These are phyloP conservation scores for Juncus effusus DNA, from an alignment of 176 grass and related monocot species.

Conservation along the genomic window DNA sequence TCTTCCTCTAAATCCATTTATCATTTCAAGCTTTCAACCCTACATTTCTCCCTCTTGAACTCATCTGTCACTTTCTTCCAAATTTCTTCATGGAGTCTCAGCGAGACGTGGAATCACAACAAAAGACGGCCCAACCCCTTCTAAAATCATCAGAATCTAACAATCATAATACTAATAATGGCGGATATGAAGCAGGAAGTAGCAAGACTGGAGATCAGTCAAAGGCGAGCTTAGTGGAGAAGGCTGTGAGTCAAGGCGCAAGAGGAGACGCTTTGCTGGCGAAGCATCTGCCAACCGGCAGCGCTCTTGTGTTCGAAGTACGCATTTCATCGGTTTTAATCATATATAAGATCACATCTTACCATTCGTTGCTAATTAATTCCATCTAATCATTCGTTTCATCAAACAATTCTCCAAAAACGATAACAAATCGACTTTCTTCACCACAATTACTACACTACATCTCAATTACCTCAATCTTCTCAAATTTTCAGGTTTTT, in stretches of 20 bases:
- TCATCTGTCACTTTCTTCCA: neutral
- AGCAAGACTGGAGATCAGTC: neutral
- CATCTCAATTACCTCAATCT: neutral
- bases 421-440: neutral
- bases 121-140: neutral
- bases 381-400: neutral
- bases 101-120: neutral
- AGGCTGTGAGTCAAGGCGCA: neutral
- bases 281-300: conserved; percentile 24
- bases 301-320: conserved; percentile 4
- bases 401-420: neutral
- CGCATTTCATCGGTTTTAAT: too few species aligned
- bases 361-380: neutral
- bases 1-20: too few species aligned
- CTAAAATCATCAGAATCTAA: neutral
- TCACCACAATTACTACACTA: too few species aligned
- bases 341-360: neutral
- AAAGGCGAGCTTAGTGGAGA: conserved; percentile 5
- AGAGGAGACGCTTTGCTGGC: conserved; percentile 13
- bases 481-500: neutral
- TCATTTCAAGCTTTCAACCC: neutral
- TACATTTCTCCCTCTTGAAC: neutral
- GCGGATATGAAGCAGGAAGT: neutral
- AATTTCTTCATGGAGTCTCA: conserved; percentile 15
- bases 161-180: too few species aligned